Conservation (phyloP, 441 rosid genomes). For the Viola pubescens region DNA sequence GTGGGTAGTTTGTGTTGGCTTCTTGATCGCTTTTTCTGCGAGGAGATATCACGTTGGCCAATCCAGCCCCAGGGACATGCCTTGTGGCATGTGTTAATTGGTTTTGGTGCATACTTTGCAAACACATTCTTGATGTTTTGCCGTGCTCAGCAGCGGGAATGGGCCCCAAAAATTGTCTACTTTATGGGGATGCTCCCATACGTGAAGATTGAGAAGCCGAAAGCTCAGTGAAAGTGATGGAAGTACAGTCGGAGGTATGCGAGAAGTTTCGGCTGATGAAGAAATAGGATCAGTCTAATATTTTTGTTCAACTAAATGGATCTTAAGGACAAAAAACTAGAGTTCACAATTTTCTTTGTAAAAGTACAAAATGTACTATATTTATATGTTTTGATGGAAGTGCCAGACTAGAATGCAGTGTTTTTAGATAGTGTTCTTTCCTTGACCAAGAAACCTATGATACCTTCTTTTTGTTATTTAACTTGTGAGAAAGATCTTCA, state of each 20-base stretch:
- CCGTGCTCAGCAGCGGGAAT: conserved; percentile 65
- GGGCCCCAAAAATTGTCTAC: conserved; percentile 54
- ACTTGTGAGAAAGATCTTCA: too few relatives aligned
- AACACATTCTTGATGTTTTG: conserved; percentile 85
- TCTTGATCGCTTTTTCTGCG: conserved; percentile 52
- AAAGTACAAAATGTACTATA: conserved; percentile 17
- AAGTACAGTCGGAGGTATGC: neutral
- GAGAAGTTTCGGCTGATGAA: conserved; percentile 13
- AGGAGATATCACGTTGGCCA: conserved; percentile 46
- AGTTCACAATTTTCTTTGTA: conserved; percentile 8
- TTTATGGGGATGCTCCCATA: conserved; percentile 53
- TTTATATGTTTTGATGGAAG: conserved; percentile 8
- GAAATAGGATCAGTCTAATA: neutral
- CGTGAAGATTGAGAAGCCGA: conserved; percentile 76
- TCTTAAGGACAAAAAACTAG: conserved; percentile 7
- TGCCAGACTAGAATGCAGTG: neutral
- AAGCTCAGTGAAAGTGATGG: conserved; percentile 37
- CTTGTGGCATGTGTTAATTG: conserved; percentile 68
- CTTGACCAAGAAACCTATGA: neutral
- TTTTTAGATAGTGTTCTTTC: neutral
- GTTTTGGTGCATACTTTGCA: conserved; percentile 65
- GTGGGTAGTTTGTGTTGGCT: conserved; percentile 61
- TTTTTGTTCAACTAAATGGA: conserved; percentile 16
- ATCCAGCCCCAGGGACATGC: conserved; percentile 83
- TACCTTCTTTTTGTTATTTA: too few relatives aligned